Percentiles rank a stretch among this genome's conserved stretches.
phyloP scores from a whole-genome alignment of 2,329 filamentous ascomycete species.

The Hypoxylon sp. region DNA sequence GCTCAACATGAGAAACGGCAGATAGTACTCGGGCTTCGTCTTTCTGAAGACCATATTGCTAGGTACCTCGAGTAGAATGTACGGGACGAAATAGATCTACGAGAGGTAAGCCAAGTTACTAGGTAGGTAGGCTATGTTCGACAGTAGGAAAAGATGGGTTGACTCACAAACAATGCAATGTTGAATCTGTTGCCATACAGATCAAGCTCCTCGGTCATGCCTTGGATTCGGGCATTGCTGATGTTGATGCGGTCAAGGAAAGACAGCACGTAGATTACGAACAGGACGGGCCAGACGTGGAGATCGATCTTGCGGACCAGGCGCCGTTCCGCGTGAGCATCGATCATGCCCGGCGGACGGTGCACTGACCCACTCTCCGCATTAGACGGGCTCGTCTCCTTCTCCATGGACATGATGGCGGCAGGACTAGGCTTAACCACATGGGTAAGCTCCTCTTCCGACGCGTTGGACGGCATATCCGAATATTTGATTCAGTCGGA shows the following conservation, averaged over 20 bases:
- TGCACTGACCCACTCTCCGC: constrained; percentile 3
- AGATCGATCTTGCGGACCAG: constrained; percentile 59
- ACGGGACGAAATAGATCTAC: constrained; percentile 56
- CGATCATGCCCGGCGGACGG: constrained; percentile 42
- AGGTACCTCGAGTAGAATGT: constrained; percentile 60
- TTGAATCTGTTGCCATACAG: constrained; percentile 60
- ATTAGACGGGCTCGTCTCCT: constrained; percentile 7
- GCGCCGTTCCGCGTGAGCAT: constrained; percentile 52
- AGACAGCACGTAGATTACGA: constrained; percentile 58
- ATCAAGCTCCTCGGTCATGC: constrained; percentile 57
- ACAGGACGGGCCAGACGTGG: constrained; percentile 57
- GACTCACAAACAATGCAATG: constrained; percentile 55
- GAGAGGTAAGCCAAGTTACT: constrained; percentile 11
- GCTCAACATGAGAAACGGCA: constrained; percentile 56
- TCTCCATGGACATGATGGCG: constrained; percentile 20
- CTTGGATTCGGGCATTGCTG: constrained; percentile 61
- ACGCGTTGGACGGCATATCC: constrained; percentile 20
- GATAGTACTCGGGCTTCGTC: constrained; percentile 55
- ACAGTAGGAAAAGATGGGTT: neutral
- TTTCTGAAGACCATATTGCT: constrained; percentile 61
- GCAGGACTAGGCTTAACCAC: constrained; percentile 13
- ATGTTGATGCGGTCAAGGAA: constrained; percentile 62
- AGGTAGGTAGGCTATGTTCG: neutral
- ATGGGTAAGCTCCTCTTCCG: constrained; percentile 30
- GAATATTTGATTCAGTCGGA: constrained; percentile 7